Evolutionary conservation across 257 asterid species (phyloP), one percentile per base, ranked within the genome.

Genomic region (Solanum tarijense): DNA sequence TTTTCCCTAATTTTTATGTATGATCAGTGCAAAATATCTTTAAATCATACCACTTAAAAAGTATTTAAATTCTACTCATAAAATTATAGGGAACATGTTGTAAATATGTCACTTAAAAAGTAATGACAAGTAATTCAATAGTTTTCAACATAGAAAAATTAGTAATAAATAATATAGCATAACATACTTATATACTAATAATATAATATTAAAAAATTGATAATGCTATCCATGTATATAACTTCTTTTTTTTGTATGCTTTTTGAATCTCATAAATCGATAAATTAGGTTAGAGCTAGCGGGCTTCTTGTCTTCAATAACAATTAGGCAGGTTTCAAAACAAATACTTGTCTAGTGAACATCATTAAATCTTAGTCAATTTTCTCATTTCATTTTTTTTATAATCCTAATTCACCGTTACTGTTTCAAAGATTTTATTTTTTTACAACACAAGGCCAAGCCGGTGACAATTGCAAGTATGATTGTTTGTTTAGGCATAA

Each of bases 191-290:
- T 9, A 32, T 32, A 16, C 12, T 7, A 16, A 31, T 14, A 20
- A 20, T 73, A 35, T 20, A 4, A 16, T 9, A 36, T 36, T 36
- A 39, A 39, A 73, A 73, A 20, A 9, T 18, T 73, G 10, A 71
- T 9, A 18, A 8, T 16, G 8, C 7, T 71, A 34, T 32, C 14
- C 10, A 72, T 34, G 9, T 78, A 7, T 13, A 7, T 41, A 12
- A 78, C 20, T 25, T 12, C 3, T 1, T 12, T 38, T 9, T 9
- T 9, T 68, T 6, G 25, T 36, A 21, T n/a, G 3, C 27, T 46
- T 73, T 90, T 86, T 85, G 43, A 91, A 87, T 90, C 90, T 86
- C 83, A 90, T 88, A 86, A 86, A 91, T 91, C 88, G 88, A 83
- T 89, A 86, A 89, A 87, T 88, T 16, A 62, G 84, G 88, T 43